Evolutionary conservation across 176 grass and related monocot genomes (phyloP).

Genomic region (Ananas comosus): DNA sequence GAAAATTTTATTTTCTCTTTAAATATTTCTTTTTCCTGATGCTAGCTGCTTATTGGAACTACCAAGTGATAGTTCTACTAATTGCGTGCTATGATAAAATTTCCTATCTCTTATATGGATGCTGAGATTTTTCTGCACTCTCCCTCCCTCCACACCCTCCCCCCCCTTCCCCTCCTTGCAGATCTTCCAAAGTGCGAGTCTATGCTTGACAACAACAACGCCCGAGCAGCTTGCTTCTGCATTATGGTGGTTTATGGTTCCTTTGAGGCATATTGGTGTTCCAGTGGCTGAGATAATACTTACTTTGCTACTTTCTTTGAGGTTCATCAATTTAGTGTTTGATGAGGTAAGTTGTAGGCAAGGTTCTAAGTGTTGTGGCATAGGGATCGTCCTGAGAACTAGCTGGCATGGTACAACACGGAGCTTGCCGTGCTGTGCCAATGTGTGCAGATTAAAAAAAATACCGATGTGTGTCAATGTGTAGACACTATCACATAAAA

Average conservation of each 20-base stretch:
- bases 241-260: conserved; percentile 88
- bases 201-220: conserved; percentile 80
- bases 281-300: conserved; percentile 87
- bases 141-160: background rate
- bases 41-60: background rate
- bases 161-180: conserved; percentile 26
- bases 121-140: background rate
- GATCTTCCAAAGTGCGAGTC: conserved; percentile 98
- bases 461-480: no score
- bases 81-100: background rate
- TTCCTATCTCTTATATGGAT: background rate
- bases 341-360: conserved; percentile 68
- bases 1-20: background rate
- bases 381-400: background rate
- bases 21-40: background rate
- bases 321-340: conserved; percentile 93
- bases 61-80: background rate
- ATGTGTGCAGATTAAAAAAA: no score
- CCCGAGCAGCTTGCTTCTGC: conserved; percentile 96
- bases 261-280: conserved; percentile 57
- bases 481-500: no score
- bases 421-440: background rate
- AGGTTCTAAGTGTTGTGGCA: no score
- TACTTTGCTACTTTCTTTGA: conserved; percentile 83
- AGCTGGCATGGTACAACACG: background rate